phyloP scores from a whole-genome alignment of 176 grass and related monocot species.

The Leersia perrieri region DNA sequence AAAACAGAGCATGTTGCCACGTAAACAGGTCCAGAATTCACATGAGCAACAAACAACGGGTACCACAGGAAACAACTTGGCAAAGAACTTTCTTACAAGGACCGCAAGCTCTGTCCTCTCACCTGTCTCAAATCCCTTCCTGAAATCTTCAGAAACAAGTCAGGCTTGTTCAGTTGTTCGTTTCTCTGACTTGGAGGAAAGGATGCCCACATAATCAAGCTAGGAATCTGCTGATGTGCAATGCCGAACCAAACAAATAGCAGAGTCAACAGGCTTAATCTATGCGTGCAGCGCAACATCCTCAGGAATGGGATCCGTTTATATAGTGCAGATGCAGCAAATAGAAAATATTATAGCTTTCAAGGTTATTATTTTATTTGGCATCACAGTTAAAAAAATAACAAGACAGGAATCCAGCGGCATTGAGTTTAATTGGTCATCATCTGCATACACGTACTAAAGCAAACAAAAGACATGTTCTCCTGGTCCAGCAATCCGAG shows the following conservation, averaged over 20 bases:
- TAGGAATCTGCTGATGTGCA: constrained; percentile 20
- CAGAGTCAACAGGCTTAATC: background rate
- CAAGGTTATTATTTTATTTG: background rate
- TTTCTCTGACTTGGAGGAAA: constrained; percentile 43
- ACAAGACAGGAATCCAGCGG: background rate
- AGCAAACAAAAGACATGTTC: constrained; percentile 54
- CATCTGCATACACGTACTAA: constrained; percentile 23
- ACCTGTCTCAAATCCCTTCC: background rate
- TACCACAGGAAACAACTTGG: constrained; percentile 7
- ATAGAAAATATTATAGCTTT: background rate
- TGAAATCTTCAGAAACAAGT: constrained; percentile 44
- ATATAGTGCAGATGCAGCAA: background rate
- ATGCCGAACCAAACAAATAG: background rate
- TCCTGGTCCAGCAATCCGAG: constrained; percentile 25
- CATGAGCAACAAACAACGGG: constrained; percentile 4
- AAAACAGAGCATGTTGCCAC: background rate
- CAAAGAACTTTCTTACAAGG: constrained; percentile 10
- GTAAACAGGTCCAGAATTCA: background rate
- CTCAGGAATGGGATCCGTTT: background rate
- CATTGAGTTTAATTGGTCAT: constrained; percentile 5
- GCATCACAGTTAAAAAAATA: background rate
- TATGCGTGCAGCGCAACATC: background rate
- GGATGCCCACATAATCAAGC: constrained; percentile 34
- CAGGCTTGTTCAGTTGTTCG: constrained; percentile 53
- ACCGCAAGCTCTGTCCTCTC: constrained; percentile 33